A percentile compares a stretch with the other conserved stretches of the same genome.
Evolutionary conservation across 805 yeast genomes (phyloP).

Genomic region (Starmerella stellata): DNA sequence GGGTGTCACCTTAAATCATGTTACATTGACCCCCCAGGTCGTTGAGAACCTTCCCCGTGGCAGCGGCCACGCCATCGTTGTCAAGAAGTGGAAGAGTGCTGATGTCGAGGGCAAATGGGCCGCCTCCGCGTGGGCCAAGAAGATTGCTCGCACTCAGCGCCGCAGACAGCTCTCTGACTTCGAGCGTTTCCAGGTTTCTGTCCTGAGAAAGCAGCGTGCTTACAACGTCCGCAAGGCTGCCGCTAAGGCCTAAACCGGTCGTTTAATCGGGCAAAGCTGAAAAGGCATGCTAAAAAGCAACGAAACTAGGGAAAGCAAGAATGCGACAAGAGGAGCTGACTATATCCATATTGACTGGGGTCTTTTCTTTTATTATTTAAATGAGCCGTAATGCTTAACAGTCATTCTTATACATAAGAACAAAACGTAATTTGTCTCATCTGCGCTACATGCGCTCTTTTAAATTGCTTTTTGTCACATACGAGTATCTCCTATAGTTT

Average conservation of each 20-base stretch:
- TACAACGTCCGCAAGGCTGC: constrained; percentile 87
- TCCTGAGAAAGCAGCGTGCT: constrained; percentile 94
- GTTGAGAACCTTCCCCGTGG: constrained; percentile 82
- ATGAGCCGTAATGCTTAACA: background rate
- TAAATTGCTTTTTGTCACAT: no score
- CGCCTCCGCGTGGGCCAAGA: constrained; percentile 91
- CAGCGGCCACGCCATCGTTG: constrained; percentile 65
- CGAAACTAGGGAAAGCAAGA: no score
- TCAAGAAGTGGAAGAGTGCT: constrained; percentile 87
- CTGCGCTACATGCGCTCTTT: background rate
- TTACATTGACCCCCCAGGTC: constrained; percentile 83
- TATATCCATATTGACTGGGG: no score
- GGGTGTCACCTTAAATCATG: constrained; percentile 69
- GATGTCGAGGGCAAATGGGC: constrained; percentile 82
- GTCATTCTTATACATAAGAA: background rate
- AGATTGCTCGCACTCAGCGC: constrained; percentile 85
- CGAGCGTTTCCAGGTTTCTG: constrained; percentile 98
- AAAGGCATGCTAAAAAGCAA: no score
- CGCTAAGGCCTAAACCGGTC: constrained; percentile 61
- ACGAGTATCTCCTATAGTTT: no score
- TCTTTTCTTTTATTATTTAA: background rate
- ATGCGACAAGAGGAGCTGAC: background rate
- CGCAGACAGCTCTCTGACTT: constrained; percentile 89
- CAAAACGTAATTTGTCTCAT: background rate
- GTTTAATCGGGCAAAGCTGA: no score